Percentiles rank a stretch among this genome's conserved stretches.
These are phyloP conservation scores for Nitzschia inconspicua DNA, from an alignment of 108 stramenopile genomes.

Conservation along the genomic window DNA sequence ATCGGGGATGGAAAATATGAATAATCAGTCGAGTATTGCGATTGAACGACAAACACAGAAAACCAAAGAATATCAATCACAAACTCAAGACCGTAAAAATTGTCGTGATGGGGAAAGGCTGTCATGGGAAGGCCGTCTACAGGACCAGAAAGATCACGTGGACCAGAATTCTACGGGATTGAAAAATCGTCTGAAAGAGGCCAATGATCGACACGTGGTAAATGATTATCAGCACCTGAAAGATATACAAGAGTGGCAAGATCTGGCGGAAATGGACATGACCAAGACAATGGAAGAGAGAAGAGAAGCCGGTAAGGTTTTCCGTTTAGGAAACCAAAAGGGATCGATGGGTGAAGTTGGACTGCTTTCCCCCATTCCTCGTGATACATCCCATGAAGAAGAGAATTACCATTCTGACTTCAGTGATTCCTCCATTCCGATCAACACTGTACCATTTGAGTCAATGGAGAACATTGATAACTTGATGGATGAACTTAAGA, in stretches of 20 bases:
- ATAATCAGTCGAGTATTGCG: background rate
- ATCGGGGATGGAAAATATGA: background rate
- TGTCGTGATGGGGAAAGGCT: background rate
- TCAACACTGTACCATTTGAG: background rate
- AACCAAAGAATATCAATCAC: background rate
- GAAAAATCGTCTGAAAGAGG: background rate
- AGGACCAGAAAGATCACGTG: background rate
- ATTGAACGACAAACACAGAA: background rate
- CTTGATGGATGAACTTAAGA: slow-evolving; percentile 18
- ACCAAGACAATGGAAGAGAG: background rate
- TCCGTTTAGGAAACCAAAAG: background rate
- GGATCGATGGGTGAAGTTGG: too few relatives aligned
- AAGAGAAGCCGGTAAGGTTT: background rate
- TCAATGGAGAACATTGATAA: slow-evolving; percentile 11
- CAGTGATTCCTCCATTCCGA: background rate
- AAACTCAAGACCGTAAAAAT: slow-evolving; percentile 2
- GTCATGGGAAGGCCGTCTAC: background rate
- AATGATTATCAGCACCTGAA: background rate
- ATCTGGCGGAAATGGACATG: background rate
- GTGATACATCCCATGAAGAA: background rate
- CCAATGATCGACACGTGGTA: background rate
- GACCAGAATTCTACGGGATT: slow-evolving; percentile 1
- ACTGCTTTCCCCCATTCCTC: slow-evolving; percentile 7
- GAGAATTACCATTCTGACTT: background rate
- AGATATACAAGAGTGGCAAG: slow-evolving; percentile 5